These are phyloP conservation scores for Protea cynaroides DNA, from an alignment of 164 flowering plant genomes.

Conservation along the genomic window DNA sequence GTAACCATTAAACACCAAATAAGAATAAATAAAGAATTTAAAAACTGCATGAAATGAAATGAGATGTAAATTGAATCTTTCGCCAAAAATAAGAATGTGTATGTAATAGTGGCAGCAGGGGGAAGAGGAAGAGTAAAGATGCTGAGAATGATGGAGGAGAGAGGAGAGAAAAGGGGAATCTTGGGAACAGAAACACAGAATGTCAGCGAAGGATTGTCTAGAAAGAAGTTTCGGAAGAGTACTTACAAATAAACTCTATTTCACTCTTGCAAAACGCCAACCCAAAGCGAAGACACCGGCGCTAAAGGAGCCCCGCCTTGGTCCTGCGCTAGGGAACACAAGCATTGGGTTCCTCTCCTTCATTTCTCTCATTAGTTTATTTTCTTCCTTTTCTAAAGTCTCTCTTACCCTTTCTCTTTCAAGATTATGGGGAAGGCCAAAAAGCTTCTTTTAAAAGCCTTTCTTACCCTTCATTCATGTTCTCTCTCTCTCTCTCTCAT, in stretches of 20 bases:
- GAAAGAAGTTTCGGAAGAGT: slow-evolving; percentile 39
- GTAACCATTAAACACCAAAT: no score
- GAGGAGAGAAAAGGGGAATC: slow-evolving; percentile 13
- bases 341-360: slow-evolving; percentile 35
- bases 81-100: neutral
- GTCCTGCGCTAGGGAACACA: slow-evolving; percentile 49
- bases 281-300: slow-evolving; percentile 83
- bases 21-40: no score
- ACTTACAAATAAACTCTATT: slow-evolving; percentile 22
- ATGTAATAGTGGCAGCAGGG: neutral
- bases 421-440: slow-evolving; percentile 28
- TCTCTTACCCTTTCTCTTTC: slow-evolving; percentile 10
- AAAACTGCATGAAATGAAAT: no score
- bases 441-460: slow-evolving; percentile 27
- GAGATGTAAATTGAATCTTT: neutral
- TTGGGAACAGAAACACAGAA: slow-evolving; percentile 66
- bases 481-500: slow-evolving; percentile 20
- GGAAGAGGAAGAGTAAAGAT: neutral
- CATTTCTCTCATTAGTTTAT: slow-evolving; percentile 9
- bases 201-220: slow-evolving; percentile 61
- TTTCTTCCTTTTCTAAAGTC: slow-evolving; percentile 2
- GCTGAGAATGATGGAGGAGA: neutral
- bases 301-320: slow-evolving; percentile 61
- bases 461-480: neutral
- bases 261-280: slow-evolving; percentile 7